phyloP scores from a whole-genome alignment of 2,329 filamentous ascomycete species.

The Aspergillus glaucus region DNA sequence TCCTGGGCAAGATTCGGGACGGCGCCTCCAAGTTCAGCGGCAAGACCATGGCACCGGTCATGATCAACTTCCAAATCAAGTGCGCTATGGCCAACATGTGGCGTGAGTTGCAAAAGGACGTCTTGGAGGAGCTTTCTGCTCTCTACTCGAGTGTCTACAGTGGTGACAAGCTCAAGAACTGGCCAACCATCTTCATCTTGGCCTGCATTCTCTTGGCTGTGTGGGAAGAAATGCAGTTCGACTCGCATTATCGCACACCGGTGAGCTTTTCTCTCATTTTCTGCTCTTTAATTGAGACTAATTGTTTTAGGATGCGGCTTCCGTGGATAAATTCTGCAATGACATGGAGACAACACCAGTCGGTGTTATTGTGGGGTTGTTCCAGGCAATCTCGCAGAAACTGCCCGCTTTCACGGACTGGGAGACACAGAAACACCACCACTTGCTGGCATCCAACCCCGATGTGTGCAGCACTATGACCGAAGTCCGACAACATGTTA shows the following conservation, averaged over 20 bases:
- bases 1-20: conserved; percentile 79
- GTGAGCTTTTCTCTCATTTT: conserved; percentile 18
- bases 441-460: conserved; percentile 81
- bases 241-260: conserved; percentile 90
- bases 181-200: conserved; percentile 97
- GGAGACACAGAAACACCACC: conserved; percentile 86
- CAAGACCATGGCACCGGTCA: conserved; percentile 87
- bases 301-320: conserved; percentile 55
- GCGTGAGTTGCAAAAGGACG: conserved; percentile 94
- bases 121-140: conserved; percentile 83
- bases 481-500: conserved; percentile 85
- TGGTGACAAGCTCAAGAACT: conserved; percentile 95
- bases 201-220: conserved; percentile 87
- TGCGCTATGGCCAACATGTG: conserved; percentile 95
- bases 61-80: conserved; percentile 99
- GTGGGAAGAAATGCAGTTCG: conserved; percentile 99
- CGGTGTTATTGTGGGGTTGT: conserved; percentile 90
- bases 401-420: conserved; percentile 87
- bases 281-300: background rate
- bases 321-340: conserved; percentile 87
- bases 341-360: conserved; percentile 97
- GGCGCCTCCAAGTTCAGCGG: conserved; percentile 80
- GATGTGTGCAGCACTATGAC: conserved; percentile 95
- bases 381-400: conserved; percentile 97
- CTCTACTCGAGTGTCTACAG: conserved; percentile 98